These are phyloP conservation scores for Colletotrichum somersetense DNA, from an alignment of 2,329 filamentous ascomycete genomes.

Conservation along the genomic window DNA sequence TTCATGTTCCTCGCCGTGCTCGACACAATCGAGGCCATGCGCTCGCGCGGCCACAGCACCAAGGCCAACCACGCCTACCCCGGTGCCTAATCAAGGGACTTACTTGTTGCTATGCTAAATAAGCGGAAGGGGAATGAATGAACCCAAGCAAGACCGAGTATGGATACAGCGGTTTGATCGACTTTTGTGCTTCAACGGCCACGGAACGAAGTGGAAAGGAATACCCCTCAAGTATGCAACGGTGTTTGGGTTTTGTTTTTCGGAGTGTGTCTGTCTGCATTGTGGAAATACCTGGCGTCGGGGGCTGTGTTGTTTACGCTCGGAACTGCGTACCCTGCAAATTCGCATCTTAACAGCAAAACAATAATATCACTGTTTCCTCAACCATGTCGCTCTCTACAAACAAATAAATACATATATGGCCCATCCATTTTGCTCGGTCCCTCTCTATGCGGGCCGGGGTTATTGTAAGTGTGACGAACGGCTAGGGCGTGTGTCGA, in stretches of 20 bases:
- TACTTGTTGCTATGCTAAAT: not conserved
- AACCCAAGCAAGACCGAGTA: not conserved
- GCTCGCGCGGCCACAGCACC: slow-evolving; percentile 54
- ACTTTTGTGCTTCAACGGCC: slow-evolving; percentile 8
- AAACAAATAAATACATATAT: too few relatives aligned
- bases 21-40: slow-evolving; percentile 59
- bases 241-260: slow-evolving; percentile 24
- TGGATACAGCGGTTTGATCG: not conserved
- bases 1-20: slow-evolving; percentile 62
- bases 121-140: not conserved
- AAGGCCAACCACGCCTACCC: slow-evolving; percentile 41
- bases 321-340: too few relatives aligned
- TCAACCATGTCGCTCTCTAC: too few relatives aligned
- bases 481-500: too few relatives aligned
- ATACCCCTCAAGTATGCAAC: slow-evolving; percentile 34
- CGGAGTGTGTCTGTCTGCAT: not conserved
- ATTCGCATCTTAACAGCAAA: not conserved
- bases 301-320: not conserved
- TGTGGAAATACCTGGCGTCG: not conserved
- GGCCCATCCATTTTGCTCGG: too few relatives aligned
- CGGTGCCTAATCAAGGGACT: slow-evolving; percentile 28
- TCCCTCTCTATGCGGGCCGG: too few relatives aligned
- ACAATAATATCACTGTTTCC: not conserved
- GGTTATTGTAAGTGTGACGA: too few relatives aligned
- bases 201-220: slow-evolving; percentile 32